Evolutionary conservation across 768 basidiomycete species (phyloP), one percentile per base, ranked within the genome.

Genomic region (Cystobasidium ongulense): DNA sequence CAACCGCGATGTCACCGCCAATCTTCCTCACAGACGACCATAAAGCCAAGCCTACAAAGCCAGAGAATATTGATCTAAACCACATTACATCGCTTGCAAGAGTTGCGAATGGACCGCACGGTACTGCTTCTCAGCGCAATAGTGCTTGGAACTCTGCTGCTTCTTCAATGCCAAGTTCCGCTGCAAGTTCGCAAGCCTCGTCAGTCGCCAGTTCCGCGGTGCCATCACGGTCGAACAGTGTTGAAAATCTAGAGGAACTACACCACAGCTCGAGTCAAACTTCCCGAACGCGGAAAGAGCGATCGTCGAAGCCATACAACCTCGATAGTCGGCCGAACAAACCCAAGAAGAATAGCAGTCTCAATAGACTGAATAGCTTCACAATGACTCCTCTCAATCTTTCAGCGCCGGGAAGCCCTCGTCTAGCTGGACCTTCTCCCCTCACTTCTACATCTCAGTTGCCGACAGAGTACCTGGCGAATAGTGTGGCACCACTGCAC

Each of bases 1-100:
- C 91, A 17, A 85, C 86, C 8, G 92, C 92, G 3, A 85, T 84
- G 67, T 90, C 92, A 0, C 87, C 88, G 35, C 92, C 95, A 1
- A 93, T 99, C 77, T 94, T 98, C 88, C 98, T 98, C 77, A 99
- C 95, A 0, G 96, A 99, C 83, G 96, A 99, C 81, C 96, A 99
- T 83, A 99, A 99, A 83, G 92, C 91, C 35, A 77, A 31, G 43
- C 54, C 74, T 3, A 64, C 52, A 4, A 76, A 73, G 31, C 41
- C 59, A 54, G 54, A 63, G 21, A 31, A 53, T 10, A 52, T 74
- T 41, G 72, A 73, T n/a, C 43, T 71, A 11, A 54, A 71, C 23
- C 68, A 71, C 35, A 33, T 71, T 23, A 7, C 33, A 38, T 61
- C 65, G 13, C 46, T 35, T 35, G 68, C 50, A 33, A 29, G 35